These are phyloP conservation scores for Lactarius pseudohatsudake DNA, from an alignment of 768 basidiomycete species.

Conservation along the genomic window DNA sequence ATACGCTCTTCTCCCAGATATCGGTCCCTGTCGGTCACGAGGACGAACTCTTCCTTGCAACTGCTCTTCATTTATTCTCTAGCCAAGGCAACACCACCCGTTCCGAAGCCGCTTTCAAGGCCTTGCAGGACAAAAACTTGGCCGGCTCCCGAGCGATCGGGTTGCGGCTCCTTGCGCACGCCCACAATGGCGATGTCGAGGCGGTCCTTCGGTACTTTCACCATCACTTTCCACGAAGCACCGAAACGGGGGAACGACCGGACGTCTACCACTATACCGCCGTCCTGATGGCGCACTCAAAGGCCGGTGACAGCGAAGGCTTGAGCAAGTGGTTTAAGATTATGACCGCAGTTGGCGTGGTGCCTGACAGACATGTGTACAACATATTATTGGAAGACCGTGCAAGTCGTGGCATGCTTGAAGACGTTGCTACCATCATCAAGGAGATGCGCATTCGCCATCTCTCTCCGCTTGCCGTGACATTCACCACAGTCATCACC, in stretches of 20 bases:
- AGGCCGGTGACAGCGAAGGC: conserved; percentile 45
- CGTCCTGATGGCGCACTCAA: conserved; percentile 55
- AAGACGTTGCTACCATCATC: conserved; percentile 49
- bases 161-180: conserved; percentile 58
- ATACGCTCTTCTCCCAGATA: conserved; percentile 42
- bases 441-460: conserved; percentile 59
- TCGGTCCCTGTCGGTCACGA: conserved; percentile 25
- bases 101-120: conserved; percentile 46
- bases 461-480: conserved; percentile 46
- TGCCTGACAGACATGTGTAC: conserved; percentile 57
- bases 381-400: conserved; percentile 61
- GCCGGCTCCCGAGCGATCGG: conserved; percentile 37
- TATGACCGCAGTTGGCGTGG: conserved; percentile 49
- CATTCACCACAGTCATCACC: conserved; percentile 69
- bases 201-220: conserved; percentile 53
- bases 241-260: conserved; percentile 41
- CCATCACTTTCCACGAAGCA: conserved; percentile 46
- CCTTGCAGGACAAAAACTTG: conserved; percentile 37
- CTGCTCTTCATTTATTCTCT: conserved; percentile 54
- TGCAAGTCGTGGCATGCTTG: conserved; percentile 53
- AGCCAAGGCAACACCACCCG: conserved; percentile 49
- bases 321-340: conserved; percentile 55
- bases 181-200: conserved; percentile 43
- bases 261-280: conserved; percentile 52
- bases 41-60: conserved; percentile 32